Percentiles rank a stretch among this genome's conserved stretches.
Conservation (phyloP, 1,139 yeast species). For the Saccharomyces hybrid region DNA sequence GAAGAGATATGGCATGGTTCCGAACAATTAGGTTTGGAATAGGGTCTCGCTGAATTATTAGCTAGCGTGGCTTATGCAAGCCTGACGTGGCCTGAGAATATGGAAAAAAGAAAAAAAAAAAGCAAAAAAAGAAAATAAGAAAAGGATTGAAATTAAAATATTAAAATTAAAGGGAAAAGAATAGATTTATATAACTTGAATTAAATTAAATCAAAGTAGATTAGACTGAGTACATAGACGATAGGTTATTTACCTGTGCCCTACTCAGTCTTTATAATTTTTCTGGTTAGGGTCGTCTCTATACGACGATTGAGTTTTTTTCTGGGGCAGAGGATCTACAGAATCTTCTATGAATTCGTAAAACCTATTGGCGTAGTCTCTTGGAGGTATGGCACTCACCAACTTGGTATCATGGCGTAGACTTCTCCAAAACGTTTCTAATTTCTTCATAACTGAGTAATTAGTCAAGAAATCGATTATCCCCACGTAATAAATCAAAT, state of each 20-base stretch:
- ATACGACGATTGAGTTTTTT: constrained; percentile 7
- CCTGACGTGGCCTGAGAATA: neutral
- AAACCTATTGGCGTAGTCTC: constrained; percentile 84
- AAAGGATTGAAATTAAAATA: neutral
- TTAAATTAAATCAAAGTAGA: constrained; percentile 3
- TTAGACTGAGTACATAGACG: neutral
- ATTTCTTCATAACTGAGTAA: constrained; percentile 64
- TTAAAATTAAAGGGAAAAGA: neutral
- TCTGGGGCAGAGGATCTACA: constrained; percentile 20
- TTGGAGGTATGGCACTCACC: constrained; percentile 85
- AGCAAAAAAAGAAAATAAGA: too few species aligned
- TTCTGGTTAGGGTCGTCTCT: constrained; percentile 20
- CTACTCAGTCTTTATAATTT: constrained; percentile 16
- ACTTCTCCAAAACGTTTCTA: constrained; percentile 84
- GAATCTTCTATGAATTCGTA: constrained; percentile 49
- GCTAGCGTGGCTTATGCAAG: neutral
- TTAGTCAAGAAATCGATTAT: constrained; percentile 90
- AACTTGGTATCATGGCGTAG: constrained; percentile 59
- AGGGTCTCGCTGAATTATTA: neutral
- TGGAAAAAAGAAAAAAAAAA: neutral
- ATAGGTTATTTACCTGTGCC: neutral
- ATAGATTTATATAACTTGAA: neutral
- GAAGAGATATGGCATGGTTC: neutral
- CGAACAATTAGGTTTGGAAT: neutral
- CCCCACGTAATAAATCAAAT: constrained; percentile 81